Evolutionary conservation across 805 yeast species (phyloP).

Genomic region (Huiozyma sinensis): DNA sequence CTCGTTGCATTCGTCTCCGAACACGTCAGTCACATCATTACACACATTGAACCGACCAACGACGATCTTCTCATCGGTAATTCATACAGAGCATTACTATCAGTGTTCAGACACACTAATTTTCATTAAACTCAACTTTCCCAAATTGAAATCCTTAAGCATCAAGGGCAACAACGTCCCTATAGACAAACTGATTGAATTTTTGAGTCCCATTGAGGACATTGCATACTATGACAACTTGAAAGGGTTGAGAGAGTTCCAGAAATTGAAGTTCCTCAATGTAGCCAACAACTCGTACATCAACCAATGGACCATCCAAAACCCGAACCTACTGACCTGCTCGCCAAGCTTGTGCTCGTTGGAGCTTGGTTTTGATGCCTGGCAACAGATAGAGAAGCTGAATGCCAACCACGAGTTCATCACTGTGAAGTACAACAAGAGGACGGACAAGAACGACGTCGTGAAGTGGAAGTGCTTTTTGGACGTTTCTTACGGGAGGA

Average conservation of each 20-base stretch:
- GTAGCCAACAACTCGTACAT: constrained; percentile 52
- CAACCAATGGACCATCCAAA: constrained; percentile 49
- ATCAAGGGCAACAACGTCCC: constrained; percentile 29
- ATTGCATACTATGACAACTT: constrained; percentile 6
- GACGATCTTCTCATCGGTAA: constrained; percentile 5
- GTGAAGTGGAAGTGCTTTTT: constrained; percentile 27
- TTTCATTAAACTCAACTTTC: constrained; percentile 32
- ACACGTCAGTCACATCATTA: constrained; percentile 1
- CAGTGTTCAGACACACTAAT: constrained; percentile 26
- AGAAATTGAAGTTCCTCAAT: constrained; percentile 48
- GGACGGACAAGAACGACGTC: constrained; percentile 9
- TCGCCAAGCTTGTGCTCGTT: constrained; percentile 46
- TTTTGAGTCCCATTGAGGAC: constrained; percentile 22
- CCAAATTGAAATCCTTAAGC: constrained; percentile 29
- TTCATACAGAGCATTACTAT: constrained; percentile 18
- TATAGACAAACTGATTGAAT: constrained; percentile 26
- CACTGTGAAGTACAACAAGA: constrained; percentile 11
- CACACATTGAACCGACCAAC: not conserved
- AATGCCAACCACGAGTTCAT: constrained; percentile 20
- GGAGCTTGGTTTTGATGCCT: constrained; percentile 51
- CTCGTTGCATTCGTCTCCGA: not conserved
- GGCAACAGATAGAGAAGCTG: constrained; percentile 26
- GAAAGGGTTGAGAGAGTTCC: constrained; percentile 12
- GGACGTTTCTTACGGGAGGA: constrained; percentile 44
- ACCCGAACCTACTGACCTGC: constrained; percentile 34